Base-by-base conservation (phyloP, 495 filamentous ascomycete genomes). In the Trichocladium uniseriatum region DNA sequence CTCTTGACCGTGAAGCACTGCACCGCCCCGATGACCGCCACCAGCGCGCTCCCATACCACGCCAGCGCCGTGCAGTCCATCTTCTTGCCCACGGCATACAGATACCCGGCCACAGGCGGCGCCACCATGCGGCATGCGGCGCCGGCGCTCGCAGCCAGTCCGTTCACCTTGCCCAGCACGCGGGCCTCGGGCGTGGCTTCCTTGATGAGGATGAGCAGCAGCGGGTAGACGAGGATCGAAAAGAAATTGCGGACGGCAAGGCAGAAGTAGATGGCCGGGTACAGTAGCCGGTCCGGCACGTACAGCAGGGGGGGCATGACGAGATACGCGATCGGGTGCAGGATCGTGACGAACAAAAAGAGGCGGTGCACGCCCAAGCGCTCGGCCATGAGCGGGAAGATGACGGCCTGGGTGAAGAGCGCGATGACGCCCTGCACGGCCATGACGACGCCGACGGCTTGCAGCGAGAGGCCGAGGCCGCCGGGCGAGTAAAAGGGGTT, bases 161-260 rank as follows among this genome's bases (percentile, higher is more conserved):
- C 87, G 54, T 92, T 92, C 47, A 92, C 82, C 58, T 79, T 86
- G 13, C 87, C 87, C 38, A 92, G 71, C 16, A 80, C 73, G 0
- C 72, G 5, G 31, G 5, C 76, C 8, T 73, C 68, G 14, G 86
- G 83, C 16, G 83, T 83, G 0, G 87, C 82, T 70, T 90, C 86
- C 62, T 91, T 92, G 69, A 92, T 79, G 7, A 92, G 73, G 36
- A 92, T 90, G 31, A 92, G 69, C 7, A 92, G 75, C 3, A 91
- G 72, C 0, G 87, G 87, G 53, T 87, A 92, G 18, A 80, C 74
- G 44, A 90, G 69, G 49, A 91, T 92, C 3, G 79, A 82, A 21
- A 87, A 76, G 49, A 87, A 69, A 55, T 91, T 90, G 29, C 87
- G 81, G 37, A 89, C 71, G 0, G 76, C 66, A 18, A 92, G 67